Evolutionary conservation across 2,329 filamentous ascomycete species (phyloP).

Genomic region (Pestalotiopsis sp.): DNA sequence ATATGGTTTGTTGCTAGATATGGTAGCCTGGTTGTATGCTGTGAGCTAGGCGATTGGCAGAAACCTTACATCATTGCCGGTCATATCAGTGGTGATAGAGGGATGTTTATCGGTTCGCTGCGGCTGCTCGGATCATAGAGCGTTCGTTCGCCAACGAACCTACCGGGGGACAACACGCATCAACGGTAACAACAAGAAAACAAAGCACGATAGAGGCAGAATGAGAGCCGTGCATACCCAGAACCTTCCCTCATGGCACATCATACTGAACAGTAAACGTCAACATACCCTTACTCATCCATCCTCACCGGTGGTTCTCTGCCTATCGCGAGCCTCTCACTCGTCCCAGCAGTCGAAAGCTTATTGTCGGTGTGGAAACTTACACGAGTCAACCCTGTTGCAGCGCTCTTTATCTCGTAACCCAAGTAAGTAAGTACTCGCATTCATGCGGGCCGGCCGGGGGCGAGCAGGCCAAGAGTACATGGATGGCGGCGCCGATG

Average conservation of each 20-base stretch:
- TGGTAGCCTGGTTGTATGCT: background rate
- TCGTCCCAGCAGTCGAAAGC: slow-evolving; percentile 8
- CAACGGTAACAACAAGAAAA: background rate
- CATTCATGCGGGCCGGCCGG: background rate
- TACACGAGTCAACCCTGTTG: slow-evolving; percentile 13
- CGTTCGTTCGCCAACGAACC: background rate
- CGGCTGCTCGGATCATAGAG: background rate
- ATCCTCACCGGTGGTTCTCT: background rate
- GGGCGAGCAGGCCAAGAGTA: background rate
- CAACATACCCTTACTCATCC: background rate
- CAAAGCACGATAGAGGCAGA: background rate
- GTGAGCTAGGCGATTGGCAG: background rate
- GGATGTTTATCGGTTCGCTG: background rate
- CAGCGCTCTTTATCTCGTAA: slow-evolving; percentile 11
- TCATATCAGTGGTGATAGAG: background rate
- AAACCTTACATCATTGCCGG: background rate
- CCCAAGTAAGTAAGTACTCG: background rate
- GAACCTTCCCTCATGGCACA: background rate
- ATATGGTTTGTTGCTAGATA: background rate
- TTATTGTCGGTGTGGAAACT: slow-evolving; percentile 14
- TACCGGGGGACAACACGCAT: background rate
- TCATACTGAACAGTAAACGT: background rate
- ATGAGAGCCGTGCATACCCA: too few relatives aligned
- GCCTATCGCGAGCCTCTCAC: slow-evolving; percentile 4
- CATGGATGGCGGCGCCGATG: background rate